Percentiles rank a stretch among this genome's conserved stretches.
Evolutionary conservation across 2,329 filamentous ascomycete genomes (phyloP).

Genomic region (Lasiodiplodia sp.): DNA sequence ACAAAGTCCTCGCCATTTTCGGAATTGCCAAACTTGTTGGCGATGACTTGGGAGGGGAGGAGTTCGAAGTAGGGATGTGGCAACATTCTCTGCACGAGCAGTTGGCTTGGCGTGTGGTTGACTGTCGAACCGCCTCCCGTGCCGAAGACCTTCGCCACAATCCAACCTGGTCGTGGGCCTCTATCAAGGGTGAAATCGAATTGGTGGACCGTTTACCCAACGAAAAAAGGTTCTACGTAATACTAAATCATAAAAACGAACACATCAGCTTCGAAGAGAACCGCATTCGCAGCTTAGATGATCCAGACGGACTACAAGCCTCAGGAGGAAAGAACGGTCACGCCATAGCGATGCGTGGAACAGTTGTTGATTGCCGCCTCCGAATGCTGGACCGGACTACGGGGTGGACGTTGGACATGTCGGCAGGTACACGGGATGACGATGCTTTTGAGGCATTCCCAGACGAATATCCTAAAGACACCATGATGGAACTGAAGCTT

Average conservation of each 20-base stretch:
- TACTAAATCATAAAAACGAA: neutral
- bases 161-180: neutral
- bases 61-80: slow-evolving; percentile 39
- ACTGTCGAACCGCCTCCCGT: neutral
- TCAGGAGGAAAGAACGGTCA: too few relatives aligned
- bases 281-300: too few relatives aligned
- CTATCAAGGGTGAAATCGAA: neutral
- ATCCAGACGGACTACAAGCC: neutral
- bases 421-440: neutral
- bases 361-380: neutral
- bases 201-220: neutral
- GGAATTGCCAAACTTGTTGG: slow-evolving; percentile 41
- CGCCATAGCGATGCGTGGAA: neutral
- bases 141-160: neutral
- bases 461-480: neutral
- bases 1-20: slow-evolving; percentile 40
- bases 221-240: neutral
- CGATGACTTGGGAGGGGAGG: slow-evolving; percentile 33
- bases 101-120: slow-evolving; percentile 36
- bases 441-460: neutral
- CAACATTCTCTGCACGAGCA: slow-evolving; percentile 38
- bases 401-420: neutral
- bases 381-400: neutral
- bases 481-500: neutral
- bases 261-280: neutral